Base-by-base conservation (phyloP, 352 stramenopile genomes). In the Phytophthora crassamura region DNA sequence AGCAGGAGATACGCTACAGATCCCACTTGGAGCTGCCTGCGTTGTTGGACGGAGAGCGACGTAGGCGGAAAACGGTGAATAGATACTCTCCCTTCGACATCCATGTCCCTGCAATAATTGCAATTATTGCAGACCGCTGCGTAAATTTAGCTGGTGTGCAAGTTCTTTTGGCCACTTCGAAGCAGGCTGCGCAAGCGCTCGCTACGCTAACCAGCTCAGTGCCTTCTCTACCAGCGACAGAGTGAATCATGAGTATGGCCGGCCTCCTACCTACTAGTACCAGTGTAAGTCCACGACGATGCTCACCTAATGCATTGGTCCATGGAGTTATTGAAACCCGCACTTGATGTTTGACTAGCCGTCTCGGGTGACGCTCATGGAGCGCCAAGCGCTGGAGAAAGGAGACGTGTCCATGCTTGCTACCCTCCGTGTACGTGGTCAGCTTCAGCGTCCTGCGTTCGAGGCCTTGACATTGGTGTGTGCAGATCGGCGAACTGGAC, bases 191-290 rank as follows among this genome's bases (percentile, higher is more conserved):
- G 4, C 33, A 49, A n/a, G 7, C 51, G 42, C 50, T 59, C 9
- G 33, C 9, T 28, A n/a, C 40, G 40, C 40, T 42, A 53, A 53
- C 16, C 28, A 40, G 15, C 38, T 8, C 9, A 10, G 34, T 28
- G 4, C 34, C 22, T 33, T 34, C 7, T n/a, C 35, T 7, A 4
- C 1, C 7, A 3, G n/a, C n/a, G n/a, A 43, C 32, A 34, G 18
- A 38, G 39, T 2, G n/a, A 61, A 43, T 97, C 32, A 71, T 95
- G 95, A 59, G 86, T 98, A 52, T 74, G 97, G 55, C 40, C 35
- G 60, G 67, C 20, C 32, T 55, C 41, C 72, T 48, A 12, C 67
- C 69, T 34, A 59, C 75, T 15, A 50, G 59, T 33, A 30, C 43
- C 4, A 74, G 63, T 59, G 77, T 86, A 65, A 48, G 77, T 50